These are phyloP conservation scores for Suillus sp. DNA, from an alignment of 768 basidiomycete species.

Conservation along the genomic window DNA sequence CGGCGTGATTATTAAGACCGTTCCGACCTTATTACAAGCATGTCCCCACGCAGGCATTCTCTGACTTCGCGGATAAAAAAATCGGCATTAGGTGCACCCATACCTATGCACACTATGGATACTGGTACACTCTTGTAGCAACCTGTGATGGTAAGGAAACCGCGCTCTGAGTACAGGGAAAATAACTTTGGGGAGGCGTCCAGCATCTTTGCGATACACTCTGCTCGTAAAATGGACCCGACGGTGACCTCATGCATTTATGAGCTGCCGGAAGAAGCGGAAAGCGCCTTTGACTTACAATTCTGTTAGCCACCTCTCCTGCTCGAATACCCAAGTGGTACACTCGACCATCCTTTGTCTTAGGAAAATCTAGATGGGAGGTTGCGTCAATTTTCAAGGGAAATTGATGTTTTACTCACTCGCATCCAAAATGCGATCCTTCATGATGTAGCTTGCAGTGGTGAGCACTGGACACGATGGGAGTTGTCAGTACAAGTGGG, in stretches of 20 bases:
- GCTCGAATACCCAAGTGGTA: constrained; percentile 77
- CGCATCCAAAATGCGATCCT: constrained; percentile 62
- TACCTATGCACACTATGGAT: constrained; percentile 78
- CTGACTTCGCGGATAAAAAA: constrained; percentile 83
- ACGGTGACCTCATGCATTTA: constrained; percentile 62
- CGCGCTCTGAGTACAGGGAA: constrained; percentile 68
- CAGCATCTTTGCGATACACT: constrained; percentile 56
- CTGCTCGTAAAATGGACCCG: constrained; percentile 69
- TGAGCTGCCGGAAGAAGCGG: constrained; percentile 4
- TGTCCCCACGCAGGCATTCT: constrained; percentile 68
- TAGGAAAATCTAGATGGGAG: constrained; percentile 65
- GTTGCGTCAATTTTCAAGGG: not conserved
- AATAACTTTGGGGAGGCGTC: constrained; percentile 64
- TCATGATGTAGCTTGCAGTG: constrained; percentile 43
- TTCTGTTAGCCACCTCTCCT: constrained; percentile 81
- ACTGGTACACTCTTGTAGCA: constrained; percentile 63
- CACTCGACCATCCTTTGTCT: constrained; percentile 69
- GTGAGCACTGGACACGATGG: not conserved
- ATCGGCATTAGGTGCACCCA: constrained; percentile 83
- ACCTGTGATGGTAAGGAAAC: constrained; percentile 75
- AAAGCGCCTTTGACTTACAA: constrained; percentile 45
- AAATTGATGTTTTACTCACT: constrained; percentile 46
- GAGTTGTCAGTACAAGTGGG: too few relatives aligned
- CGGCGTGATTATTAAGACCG: constrained; percentile 5
- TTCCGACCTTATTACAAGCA: constrained; percentile 51